Evolutionary conservation across 2,329 filamentous ascomycete genomes (phyloP).

Genomic region (Neonectria magnoliae): DNA sequence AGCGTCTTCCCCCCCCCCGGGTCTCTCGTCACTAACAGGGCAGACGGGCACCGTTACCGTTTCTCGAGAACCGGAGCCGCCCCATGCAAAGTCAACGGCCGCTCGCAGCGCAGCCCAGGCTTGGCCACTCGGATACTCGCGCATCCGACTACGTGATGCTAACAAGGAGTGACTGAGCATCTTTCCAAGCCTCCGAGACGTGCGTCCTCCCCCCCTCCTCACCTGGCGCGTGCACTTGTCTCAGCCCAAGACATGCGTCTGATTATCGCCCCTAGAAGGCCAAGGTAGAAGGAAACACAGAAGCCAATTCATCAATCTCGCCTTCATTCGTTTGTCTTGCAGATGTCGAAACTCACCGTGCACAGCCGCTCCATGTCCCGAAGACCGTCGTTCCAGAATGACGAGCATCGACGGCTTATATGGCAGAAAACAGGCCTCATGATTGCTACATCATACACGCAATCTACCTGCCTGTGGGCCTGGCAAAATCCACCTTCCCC

Average conservation of each 20-base stretch:
- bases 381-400: conserved; percentile 13
- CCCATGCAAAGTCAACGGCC: not conserved
- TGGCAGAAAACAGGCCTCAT: not conserved
- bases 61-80: not conserved
- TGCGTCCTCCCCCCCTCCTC: conserved; percentile 1
- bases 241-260: conserved; percentile 33
- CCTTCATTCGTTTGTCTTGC: conserved; percentile 1
- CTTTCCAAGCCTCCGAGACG: not conserved
- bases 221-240: conserved; percentile 17
- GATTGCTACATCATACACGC: not conserved
- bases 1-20: not conserved
- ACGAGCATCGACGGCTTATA: not conserved
- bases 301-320: not conserved
- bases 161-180: not conserved
- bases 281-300: not conserved
- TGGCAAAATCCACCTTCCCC: not conserved
- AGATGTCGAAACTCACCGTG: conserved; percentile 1
- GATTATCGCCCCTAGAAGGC: not conserved
- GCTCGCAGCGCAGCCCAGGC: not conserved
- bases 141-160: conserved; percentile 14
- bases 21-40: not conserved
- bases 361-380: not conserved
- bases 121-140: conserved; percentile 15
- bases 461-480: not conserved
- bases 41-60: not conserved